A percentile compares a stretch with the other conserved stretches of the same genome.
These are phyloP conservation scores for Pseudogymnoascus sp. DNA, from an alignment of 2,329 filamentous ascomycete species.

Conservation along the genomic window DNA sequence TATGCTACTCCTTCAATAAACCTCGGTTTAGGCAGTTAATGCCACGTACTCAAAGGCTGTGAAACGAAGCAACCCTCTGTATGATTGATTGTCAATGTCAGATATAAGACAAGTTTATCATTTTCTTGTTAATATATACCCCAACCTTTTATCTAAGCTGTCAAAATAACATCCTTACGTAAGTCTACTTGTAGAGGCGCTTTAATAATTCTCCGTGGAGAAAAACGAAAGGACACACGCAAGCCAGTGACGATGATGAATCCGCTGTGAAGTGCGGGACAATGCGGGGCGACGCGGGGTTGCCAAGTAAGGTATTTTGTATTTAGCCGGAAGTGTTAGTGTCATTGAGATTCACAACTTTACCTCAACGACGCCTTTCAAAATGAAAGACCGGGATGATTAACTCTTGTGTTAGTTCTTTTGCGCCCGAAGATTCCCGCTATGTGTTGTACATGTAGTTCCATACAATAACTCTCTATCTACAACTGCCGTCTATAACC, in stretches of 20 bases:
- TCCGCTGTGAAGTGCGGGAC: background rate
- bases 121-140: background rate
- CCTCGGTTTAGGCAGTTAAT: background rate
- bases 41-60: background rate
- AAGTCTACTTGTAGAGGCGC: background rate
- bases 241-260: background rate
- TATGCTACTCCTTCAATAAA: no score
- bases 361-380: background rate
- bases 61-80: background rate
- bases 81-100: background rate
- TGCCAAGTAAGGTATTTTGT: conserved; percentile 3
- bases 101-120: background rate
- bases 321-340: conserved; percentile 2
- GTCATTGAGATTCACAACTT: background rate
- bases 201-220: conserved; percentile 7
- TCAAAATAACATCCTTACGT: background rate
- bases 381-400: background rate
- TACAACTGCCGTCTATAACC: background rate
- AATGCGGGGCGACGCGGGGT: conserved; percentile 2
- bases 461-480: background rate
- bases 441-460: background rate
- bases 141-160: background rate
- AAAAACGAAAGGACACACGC: background rate
- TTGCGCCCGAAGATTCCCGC: background rate
- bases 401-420: background rate